Evolutionary conservation across 2,329 filamentous ascomycete genomes (phyloP).

Genomic region (Fusarium palustre): DNA sequence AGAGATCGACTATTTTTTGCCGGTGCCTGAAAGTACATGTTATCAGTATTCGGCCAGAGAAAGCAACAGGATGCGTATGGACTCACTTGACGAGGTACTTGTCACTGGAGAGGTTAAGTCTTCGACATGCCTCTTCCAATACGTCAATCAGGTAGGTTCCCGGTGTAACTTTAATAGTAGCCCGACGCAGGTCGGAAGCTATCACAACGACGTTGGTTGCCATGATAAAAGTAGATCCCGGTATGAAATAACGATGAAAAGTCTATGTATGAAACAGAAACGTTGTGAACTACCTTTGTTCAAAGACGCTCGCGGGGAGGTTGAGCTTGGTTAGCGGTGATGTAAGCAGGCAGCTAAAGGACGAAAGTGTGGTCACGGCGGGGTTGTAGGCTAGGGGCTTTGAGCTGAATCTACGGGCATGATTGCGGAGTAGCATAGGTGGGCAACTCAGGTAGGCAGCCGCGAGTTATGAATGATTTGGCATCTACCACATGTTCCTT

Average conservation of each 20-base stretch:
- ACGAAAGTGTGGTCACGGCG: conserved; percentile 15
- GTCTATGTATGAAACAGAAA: neutral
- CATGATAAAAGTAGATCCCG: conserved; percentile 62
- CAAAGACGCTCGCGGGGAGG: conserved; percentile 21
- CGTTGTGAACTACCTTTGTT: neutral
- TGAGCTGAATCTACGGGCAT: neutral
- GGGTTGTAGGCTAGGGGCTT: conserved; percentile 24
- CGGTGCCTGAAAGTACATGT: conserved; percentile 69
- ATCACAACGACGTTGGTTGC: conserved; percentile 90
- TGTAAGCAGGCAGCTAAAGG: conserved; percentile 32
- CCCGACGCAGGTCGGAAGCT: conserved; percentile 80
- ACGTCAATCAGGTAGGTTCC: conserved; percentile 86
- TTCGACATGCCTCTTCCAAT: conserved; percentile 86
- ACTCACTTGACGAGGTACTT: conserved; percentile 84
- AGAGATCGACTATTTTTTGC: conserved; percentile 87
- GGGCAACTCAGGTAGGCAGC: conserved; percentile 26
- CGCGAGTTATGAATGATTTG: conserved; percentile 2
- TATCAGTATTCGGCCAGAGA: neutral
- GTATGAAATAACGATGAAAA: neutral
- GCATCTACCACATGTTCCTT: neutral
- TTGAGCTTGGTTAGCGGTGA: conserved; percentile 34
- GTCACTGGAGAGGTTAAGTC: conserved; percentile 77
- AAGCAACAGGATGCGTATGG: neutral
- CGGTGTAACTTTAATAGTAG: conserved; percentile 85
- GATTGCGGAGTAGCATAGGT: neutral